These are phyloP conservation scores for Bipolaris gigantea DNA, from an alignment of 2,329 filamentous ascomycete genomes.

Conservation along the genomic window DNA sequence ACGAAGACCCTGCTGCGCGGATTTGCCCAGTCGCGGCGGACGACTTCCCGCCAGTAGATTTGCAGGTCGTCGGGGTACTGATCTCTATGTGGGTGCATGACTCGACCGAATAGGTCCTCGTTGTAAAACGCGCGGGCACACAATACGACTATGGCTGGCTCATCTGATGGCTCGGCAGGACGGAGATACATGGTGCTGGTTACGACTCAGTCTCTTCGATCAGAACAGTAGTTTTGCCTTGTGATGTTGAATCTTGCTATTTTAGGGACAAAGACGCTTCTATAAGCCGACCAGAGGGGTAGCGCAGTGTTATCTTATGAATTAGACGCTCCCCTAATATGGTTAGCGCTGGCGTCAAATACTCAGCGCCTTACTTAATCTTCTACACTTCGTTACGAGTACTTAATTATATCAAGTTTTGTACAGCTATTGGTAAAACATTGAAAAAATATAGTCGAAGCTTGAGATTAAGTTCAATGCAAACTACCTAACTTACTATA, in stretches of 20 bases:
- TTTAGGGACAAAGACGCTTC: background rate
- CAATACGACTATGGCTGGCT: constrained; percentile 22
- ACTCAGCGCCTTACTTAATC: too few relatives aligned
- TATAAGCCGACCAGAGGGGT: background rate
- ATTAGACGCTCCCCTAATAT: too few relatives aligned
- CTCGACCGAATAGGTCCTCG: constrained; percentile 32
- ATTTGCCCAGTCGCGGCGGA: constrained; percentile 20
- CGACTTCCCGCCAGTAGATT: constrained; percentile 24
- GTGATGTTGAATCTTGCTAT: too few relatives aligned
- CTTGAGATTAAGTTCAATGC: too few relatives aligned
- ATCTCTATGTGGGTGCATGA: constrained; percentile 32
- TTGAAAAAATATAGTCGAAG: too few relatives aligned
- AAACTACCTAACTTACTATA: too few relatives aligned
- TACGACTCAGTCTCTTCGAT: background rate
- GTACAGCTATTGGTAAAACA: too few relatives aligned
- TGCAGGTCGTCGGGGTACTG: constrained; percentile 28
- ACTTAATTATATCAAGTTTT: too few relatives aligned
- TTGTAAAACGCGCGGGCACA: constrained; percentile 32
- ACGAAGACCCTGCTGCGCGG: constrained; percentile 18
- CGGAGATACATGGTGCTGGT: constrained; percentile 18
- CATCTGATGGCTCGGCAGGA: constrained; percentile 16
- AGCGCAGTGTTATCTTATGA: too few relatives aligned
- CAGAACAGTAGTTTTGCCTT: background rate
- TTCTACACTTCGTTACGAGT: too few relatives aligned
- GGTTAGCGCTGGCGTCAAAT: too few relatives aligned